A percentile compares a stretch with the other conserved stretches of the same genome.
phyloP scores from a whole-genome alignment of 1,284 basidiomycete species.

The Schizopora paradoxa region DNA sequence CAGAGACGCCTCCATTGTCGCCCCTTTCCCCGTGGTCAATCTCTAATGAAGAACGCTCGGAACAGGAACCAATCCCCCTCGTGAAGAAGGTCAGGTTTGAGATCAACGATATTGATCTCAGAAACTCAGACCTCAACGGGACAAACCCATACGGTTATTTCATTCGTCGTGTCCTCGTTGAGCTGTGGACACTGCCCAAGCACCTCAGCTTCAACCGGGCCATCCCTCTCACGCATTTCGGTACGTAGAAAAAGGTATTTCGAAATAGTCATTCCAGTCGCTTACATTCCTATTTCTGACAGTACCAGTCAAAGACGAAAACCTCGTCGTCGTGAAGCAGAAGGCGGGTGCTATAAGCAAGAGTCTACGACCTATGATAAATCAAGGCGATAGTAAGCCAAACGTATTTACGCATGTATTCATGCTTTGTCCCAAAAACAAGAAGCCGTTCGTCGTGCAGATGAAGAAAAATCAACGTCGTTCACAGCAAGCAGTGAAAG shows the following conservation, averaged over 20 bases:
- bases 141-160: too few relatives aligned
- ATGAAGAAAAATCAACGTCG: slow-evolving; percentile 3
- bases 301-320: slow-evolving; percentile 10
- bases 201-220: slow-evolving; percentile 6
- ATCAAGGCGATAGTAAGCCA: not conserved
- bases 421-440: slow-evolving; percentile 13
- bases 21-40: too few relatives aligned
- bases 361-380: not conserved
- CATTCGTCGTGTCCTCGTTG: slow-evolving; percentile 11
- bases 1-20: too few relatives aligned
- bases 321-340: slow-evolving; percentile 8
- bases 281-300: not conserved
- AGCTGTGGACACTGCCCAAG: slow-evolving; percentile 11
- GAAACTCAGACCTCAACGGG: too few relatives aligned
- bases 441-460: slow-evolving; percentile 7
- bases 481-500: slow-evolving; percentile 13
- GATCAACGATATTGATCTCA: too few relatives aligned
- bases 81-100: too few relatives aligned
- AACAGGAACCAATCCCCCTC: too few relatives aligned
- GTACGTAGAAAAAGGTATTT: not conserved
- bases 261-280: not conserved
- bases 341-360: not conserved
- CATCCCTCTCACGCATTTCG: slow-evolving; percentile 11
- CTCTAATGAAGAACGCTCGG: too few relatives aligned
- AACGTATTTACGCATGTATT: slow-evolving; percentile 15